These are phyloP conservation scores for Medakamo hakoo DNA, from an alignment of 139 green algal genomes.

Conservation along the genomic window DNA sequence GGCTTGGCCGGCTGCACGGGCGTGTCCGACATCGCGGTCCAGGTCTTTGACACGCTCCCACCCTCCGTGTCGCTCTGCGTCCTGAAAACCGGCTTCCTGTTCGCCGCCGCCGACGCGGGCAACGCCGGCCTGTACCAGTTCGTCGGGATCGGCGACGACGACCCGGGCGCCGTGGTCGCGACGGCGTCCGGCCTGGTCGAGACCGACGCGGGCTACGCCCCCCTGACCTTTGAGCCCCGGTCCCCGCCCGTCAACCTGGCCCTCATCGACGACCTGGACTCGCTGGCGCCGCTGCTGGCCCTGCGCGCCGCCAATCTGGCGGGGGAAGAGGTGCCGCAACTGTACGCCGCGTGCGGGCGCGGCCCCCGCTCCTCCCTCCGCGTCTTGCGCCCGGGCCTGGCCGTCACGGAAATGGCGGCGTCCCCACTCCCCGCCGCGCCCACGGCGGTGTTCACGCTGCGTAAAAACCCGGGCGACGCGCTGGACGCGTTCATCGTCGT, in stretches of 20 bases:
- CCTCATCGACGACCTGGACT: constrained; percentile 75
- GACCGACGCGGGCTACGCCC: constrained; percentile 4
- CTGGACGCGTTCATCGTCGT: constrained; percentile 94
- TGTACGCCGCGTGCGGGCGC: constrained; percentile 71
- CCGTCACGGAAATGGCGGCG: constrained; percentile 82
- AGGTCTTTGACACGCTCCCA: constrained; percentile 97
- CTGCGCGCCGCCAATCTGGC: constrained; percentile 76
- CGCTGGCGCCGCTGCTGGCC: constrained; percentile 73
- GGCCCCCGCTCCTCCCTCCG: constrained; percentile 64
- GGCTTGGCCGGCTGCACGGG: constrained; percentile 25
- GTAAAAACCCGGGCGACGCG: constrained; percentile 36
- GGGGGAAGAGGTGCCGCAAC: constrained; percentile 64
- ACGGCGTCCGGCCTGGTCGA: background rate
- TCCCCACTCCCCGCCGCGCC: constrained; percentile 72
- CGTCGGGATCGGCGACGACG: constrained; percentile 77
- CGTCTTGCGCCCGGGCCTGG: constrained; percentile 79
- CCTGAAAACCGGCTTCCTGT: constrained; percentile 91
- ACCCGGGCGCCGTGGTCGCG: constrained; percentile 83
- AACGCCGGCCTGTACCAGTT: constrained; percentile 98
- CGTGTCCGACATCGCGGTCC: constrained; percentile 79
- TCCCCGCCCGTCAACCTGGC: constrained; percentile 67
- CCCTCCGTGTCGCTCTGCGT: constrained; percentile 66
- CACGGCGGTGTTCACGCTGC: constrained; percentile 79
- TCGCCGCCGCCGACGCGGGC: constrained; percentile 86
- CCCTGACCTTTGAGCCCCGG: constrained; percentile 80